Base-by-base conservation (phyloP, 352 stramenopile genomes). In the Phytophthora boehmeriae region DNA sequence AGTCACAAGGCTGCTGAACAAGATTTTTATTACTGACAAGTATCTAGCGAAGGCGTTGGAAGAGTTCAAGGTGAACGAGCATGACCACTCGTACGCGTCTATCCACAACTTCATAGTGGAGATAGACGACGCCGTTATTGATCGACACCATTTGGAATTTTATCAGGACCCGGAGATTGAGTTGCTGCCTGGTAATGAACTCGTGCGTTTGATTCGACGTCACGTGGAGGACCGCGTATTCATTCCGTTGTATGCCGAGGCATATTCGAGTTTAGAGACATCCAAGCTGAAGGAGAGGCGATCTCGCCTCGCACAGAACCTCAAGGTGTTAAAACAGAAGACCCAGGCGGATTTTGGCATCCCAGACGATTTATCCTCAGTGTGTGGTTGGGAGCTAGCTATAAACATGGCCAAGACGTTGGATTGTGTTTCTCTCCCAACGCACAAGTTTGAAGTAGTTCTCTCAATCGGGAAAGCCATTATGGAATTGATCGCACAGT, bases 211-310 rank as follows among this genome's bases (percentile, higher is more conserved):
- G 8, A 83, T 93, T 56, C 86, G 84, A 23, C 75, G 84, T 23
- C 66, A 90, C 44, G 73, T 95, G 2, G 88, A 96, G 64, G 88
- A 96, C 28, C 84, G 86, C 17, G 77, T 92, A 23, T 96, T 95
- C 46, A 69, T 92, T 42, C 67, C 71, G 14, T 54, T 91, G 22
- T 81, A 88, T 47, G 49, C 62, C 1, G 49, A 74, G 8, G 78
- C 77, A 1, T 93, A 95, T 53, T 65, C 73, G 14, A 86, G 72
- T 8, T 54, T 92, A 32, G 76, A 91, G 35, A 86, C 69, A 0
- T 30, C 65, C 5, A 55, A 68, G 5, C 44, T 88, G 2, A 81
- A 80, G 3, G 28, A 49, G 20, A 59, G 66, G 19, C 77, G 79
- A 28, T 62, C 57, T 14, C 59, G 63, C 0, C 66, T 78, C 27